A percentile compares a stretch with the other conserved stretches of the same genome.
Evolutionary conservation across 371 early-diverging fungal species (phyloP).

Genomic region (Chytridium lagenaria): DNA sequence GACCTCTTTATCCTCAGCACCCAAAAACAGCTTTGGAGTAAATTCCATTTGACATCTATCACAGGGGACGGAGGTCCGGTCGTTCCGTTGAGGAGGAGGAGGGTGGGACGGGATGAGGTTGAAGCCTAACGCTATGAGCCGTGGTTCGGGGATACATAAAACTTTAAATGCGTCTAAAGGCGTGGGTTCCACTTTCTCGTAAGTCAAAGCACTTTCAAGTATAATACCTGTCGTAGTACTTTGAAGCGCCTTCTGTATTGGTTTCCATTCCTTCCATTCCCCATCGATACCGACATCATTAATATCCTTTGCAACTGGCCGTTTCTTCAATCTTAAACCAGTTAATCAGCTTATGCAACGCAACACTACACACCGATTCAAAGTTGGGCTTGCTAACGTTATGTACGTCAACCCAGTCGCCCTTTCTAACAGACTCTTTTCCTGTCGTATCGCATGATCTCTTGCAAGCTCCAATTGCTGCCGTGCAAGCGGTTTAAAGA

Average conservation of each 20-base stretch:
- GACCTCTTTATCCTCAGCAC: neutral
- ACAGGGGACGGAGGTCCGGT: constrained; percentile 8
- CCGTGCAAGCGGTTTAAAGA: constrained; percentile 40
- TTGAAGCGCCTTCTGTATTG: constrained; percentile 10
- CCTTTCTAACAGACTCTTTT: constrained; percentile 7
- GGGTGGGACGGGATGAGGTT: no score
- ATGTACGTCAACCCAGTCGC: constrained; percentile 7
- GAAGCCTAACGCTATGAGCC: no score
- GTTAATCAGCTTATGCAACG: constrained; percentile 8
- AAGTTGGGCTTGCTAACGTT: constrained; percentile 22
- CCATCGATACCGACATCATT: constrained; percentile 51
- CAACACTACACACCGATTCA: neutral
- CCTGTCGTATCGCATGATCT: constrained; percentile 51
- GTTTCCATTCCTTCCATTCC: constrained; percentile 35
- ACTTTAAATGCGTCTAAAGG: no score
- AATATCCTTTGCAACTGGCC: constrained; percentile 35
- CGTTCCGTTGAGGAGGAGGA: no score
- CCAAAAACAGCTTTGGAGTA: constrained; percentile 21
- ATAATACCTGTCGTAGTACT: no score
- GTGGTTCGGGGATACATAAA: no score
- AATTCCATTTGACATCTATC: constrained; percentile 39
- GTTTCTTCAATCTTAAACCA: constrained; percentile 33
- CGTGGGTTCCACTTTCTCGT: no score
- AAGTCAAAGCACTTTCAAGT: no score
- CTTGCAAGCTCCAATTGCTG: constrained; percentile 40